Evolutionary conservation across 805 yeast species (phyloP), one percentile per base, ranked within the genome.

Genomic region (Lipomyces yamanashiensis): DNA sequence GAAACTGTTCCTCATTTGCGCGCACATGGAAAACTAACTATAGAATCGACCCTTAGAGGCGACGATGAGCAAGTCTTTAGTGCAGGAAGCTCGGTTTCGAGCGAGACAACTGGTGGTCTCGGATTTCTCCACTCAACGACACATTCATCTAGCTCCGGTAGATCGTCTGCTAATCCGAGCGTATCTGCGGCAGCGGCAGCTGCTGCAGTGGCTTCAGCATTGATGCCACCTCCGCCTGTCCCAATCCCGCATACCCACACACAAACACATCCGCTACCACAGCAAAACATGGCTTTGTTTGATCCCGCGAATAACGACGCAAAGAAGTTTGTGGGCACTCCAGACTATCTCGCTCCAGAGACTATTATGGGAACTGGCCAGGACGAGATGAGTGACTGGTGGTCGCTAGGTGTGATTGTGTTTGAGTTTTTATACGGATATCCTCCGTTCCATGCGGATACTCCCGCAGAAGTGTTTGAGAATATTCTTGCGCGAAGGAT

Each of bases 281-380:
- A 51, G 44, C 66, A 34, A 48, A 62, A 56, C 45, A 59, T 62
- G 62, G 70, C 92, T 0, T 79, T 92, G 49, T 90, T 86, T 73
- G 92, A 92, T 74, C 96, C 96, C 0, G 82, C 82, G 28, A 45
- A 47, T 23, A 83, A 82, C 61, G 84, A 83, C 58, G 78, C 81
- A 33, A 84, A 86, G 70, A 84, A 82, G 66, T 92, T 93, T 71
- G 96, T 92, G 39, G 99, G 99, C 0, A 95, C 99, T 0, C 99
- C 99, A 0, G 99, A 95, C 74, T 95, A 95, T 75, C 82, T 96
- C 45, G 96, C 99, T 0, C 99, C 99, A 0, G 99, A 95, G 74
- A 92, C 97, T 0, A 91, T 95, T 66, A 80, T 83, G 48, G 98
- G 98, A 45, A 80, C 82, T 1, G 88, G 89, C 0, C 97, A 93